These are phyloP conservation scores for Sarocladium kiliense DNA, from an alignment of 2,329 filamentous ascomycete species.

Conservation along the genomic window DNA sequence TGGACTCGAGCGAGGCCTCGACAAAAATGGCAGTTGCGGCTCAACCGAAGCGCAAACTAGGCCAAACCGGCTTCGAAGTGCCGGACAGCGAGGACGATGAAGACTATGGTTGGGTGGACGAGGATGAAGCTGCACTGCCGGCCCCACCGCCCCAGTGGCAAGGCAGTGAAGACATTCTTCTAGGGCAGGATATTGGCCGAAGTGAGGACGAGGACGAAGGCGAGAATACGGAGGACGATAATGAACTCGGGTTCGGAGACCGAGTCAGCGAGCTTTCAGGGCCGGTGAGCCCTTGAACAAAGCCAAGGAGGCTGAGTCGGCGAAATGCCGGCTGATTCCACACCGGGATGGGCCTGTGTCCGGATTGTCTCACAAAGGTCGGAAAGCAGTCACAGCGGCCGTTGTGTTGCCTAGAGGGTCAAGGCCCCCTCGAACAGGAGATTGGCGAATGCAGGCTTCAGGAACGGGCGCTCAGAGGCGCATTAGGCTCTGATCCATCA, in stretches of 20 bases:
- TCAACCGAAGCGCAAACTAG: slow-evolving; percentile 58
- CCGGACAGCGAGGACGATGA: slow-evolving; percentile 62
- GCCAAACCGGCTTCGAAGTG: slow-evolving; percentile 53
- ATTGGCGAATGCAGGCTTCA: slow-evolving; percentile 3
- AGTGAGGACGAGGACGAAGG: slow-evolving; percentile 27
- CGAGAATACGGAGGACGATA: slow-evolving; percentile 14
- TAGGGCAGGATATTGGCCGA: slow-evolving; percentile 40
- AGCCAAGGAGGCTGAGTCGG: neutral
- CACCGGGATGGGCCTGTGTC: neutral
- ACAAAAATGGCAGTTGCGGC: slow-evolving; percentile 27
- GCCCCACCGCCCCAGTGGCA: slow-evolving; percentile 61
- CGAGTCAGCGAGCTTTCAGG: slow-evolving; percentile 2
- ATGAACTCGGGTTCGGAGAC: neutral
- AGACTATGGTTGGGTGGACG: slow-evolving; percentile 68
- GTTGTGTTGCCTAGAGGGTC: neutral
- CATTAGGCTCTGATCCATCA: neutral
- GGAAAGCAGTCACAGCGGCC: neutral
- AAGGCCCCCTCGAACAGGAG: no score
- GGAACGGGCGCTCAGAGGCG: neutral
- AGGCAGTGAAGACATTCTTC: slow-evolving; percentile 58
- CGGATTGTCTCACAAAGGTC: neutral
- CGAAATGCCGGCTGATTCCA: slow-evolving; percentile 7
- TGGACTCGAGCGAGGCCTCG: slow-evolving; percentile 5
- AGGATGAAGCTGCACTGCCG: slow-evolving; percentile 57
- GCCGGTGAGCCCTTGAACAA: slow-evolving; percentile 3